Evolutionary conservation across 345 rosid species (phyloP).

Genomic region (Hibiscus syriacus): DNA sequence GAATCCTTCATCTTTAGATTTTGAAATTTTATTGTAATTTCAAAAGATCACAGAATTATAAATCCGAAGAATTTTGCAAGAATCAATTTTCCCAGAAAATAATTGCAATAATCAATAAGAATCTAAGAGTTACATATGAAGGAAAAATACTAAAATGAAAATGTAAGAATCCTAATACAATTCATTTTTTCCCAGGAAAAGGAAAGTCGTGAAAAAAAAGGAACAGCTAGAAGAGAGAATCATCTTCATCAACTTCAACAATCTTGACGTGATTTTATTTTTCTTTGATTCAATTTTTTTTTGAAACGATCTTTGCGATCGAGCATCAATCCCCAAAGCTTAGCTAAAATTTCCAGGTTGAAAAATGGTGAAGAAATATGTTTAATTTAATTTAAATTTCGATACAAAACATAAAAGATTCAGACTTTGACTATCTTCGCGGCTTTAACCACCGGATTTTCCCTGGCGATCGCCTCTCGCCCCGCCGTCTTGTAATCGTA

Average conservation of each 20-base stretch:
- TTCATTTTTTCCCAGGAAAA: too few species aligned
- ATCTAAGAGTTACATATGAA: background rate
- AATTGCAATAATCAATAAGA: background rate
- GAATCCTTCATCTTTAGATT: too few species aligned
- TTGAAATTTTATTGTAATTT: too few species aligned
- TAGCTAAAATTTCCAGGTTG: background rate
- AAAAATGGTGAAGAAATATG: background rate
- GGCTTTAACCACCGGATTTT: conserved; percentile 94
- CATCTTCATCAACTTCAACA: background rate
- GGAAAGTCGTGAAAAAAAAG: too few species aligned
- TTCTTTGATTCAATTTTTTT: too few species aligned
- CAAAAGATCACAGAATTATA: too few species aligned
- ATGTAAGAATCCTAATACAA: background rate
- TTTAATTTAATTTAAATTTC: too few species aligned
- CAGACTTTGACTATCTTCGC: conserved; percentile 89
- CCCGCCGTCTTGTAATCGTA: conserved; percentile 90
- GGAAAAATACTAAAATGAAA: background rate
- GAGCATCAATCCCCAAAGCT: too few species aligned
- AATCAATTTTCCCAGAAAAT: too few species aligned
- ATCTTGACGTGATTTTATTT: conserved; percentile 8
- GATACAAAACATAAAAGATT: background rate
- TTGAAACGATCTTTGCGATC: too few species aligned
- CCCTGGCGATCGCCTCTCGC: conserved; percentile 86
- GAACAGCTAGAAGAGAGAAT: too few species aligned
- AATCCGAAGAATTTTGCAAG: too few species aligned